Evolutionary conservation across 1,139 yeast species (phyloP).

Genomic region (Pichia sp.): DNA sequence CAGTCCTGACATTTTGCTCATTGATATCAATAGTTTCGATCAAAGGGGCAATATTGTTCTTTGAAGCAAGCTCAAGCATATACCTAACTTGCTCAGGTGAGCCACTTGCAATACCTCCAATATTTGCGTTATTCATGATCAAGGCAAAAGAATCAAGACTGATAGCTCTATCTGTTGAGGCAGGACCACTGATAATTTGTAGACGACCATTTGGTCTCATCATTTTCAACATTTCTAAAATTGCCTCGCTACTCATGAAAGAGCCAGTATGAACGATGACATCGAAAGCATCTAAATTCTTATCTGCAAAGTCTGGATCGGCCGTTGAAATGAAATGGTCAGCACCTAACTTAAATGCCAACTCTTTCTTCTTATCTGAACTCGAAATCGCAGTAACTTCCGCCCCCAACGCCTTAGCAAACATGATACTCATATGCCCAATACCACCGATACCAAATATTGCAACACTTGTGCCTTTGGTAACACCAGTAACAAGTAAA

Average conservation of each 20-base stretch:
- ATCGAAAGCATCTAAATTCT: conserved; percentile 42
- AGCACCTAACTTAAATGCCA: conserved; percentile 49
- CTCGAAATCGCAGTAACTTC: conserved; percentile 52
- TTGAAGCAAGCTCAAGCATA: conserved; percentile 50
- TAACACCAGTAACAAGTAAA: conserved; percentile 40
- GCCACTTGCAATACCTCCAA: conserved; percentile 39
- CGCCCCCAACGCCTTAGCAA: conserved; percentile 55
- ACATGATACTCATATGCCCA: no score
- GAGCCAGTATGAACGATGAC: conserved; percentile 46
- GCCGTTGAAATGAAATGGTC: conserved; percentile 43
- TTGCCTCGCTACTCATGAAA: conserved; percentile 36
- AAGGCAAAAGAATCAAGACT: conserved; percentile 29
- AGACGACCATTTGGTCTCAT: conserved; percentile 41
- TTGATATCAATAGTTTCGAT: conserved; percentile 49
- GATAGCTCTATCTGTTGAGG: conserved; percentile 30
- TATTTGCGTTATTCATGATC: conserved; percentile 32
- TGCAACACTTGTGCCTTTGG: conserved; percentile 41
- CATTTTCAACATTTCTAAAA: conserved; percentile 34
- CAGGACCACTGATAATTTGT: conserved; percentile 43
- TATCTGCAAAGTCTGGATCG: conserved; percentile 35
- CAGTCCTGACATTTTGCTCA: conserved; percentile 44
- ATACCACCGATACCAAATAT: conserved; percentile 55
- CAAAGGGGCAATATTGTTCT: conserved; percentile 50
- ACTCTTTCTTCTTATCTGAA: conserved; percentile 42
- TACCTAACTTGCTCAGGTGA: conserved; percentile 46